These are phyloP conservation scores for Arthrobotrys sphaeroides DNA, from an alignment of 2,329 filamentous ascomycete genomes.

Conservation along the genomic window DNA sequence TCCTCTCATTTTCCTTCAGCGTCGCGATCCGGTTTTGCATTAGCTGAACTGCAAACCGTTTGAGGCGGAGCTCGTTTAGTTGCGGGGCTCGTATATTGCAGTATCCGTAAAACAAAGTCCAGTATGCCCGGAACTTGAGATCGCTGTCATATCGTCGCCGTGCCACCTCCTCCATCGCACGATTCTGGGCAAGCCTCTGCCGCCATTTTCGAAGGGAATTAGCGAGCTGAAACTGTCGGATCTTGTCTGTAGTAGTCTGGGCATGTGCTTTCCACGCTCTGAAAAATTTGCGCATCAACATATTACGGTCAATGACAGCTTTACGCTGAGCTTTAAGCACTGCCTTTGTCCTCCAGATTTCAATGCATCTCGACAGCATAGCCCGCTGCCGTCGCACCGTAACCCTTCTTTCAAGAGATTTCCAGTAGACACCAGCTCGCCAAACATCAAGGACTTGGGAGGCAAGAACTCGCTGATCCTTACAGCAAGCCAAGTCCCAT, in stretches of 20 bases:
- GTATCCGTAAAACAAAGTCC: constrained; percentile 51
- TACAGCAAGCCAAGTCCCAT: constrained; percentile 47
- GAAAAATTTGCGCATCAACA: constrained; percentile 50
- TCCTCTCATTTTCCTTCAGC: constrained; percentile 29
- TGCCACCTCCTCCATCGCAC: constrained; percentile 21
- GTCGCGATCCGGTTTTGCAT: constrained; percentile 20
- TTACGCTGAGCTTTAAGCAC: constrained; percentile 32
- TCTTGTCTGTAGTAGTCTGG: constrained; percentile 10
- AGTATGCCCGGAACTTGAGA: constrained; percentile 48
- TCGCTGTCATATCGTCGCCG: constrained; percentile 40
- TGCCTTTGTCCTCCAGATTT: constrained; percentile 43
- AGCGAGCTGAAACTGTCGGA: constrained; percentile 21
- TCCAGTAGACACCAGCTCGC: constrained; percentile 40
- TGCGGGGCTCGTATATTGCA: constrained; percentile 48
- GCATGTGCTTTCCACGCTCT: constrained; percentile 40
- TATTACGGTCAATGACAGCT: constrained; percentile 36
- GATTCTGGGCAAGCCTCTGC: constrained; percentile 19
- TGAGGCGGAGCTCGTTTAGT: constrained; percentile 42
- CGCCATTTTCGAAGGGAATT: constrained; percentile 28
- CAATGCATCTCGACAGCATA: constrained; percentile 22
- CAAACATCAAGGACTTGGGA: constrained; percentile 50
- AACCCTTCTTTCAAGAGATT: constrained; percentile 29
- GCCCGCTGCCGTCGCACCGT: constrained; percentile 10
- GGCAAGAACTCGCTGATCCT: constrained; percentile 41
- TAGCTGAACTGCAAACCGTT: constrained; percentile 34